A percentile compares a stretch with the other conserved stretches of the same genome.
phyloP scores from a whole-genome alignment of 1,284 basidiomycete species.

The Trametes versicolor region DNA sequence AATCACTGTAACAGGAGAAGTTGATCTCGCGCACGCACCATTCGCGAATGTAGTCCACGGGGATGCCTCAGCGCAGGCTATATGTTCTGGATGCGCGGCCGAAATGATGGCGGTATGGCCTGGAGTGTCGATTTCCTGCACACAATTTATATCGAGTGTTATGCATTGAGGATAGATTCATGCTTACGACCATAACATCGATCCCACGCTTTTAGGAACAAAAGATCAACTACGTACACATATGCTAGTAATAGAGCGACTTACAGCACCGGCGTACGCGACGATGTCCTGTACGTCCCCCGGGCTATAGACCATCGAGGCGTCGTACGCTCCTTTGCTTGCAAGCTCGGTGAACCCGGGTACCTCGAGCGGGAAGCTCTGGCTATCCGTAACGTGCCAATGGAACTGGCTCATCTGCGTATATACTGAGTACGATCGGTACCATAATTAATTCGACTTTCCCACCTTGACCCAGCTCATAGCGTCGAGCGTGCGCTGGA shows the following conservation, averaged over 20 bases:
- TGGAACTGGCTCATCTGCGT: conserved; percentile 72
- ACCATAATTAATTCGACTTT: background rate
- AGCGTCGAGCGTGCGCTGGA: conserved; percentile 80
- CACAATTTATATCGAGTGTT: background rate
- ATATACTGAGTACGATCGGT: conserved; percentile 30
- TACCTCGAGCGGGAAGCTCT: conserved; percentile 79
- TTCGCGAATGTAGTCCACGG: conserved; percentile 74
- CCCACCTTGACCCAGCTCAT: conserved; percentile 88
- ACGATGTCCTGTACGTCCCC: conserved; percentile 71
- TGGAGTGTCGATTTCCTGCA: conserved; percentile 71
- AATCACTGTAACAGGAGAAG: background rate
- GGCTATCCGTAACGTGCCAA: conserved; percentile 81
- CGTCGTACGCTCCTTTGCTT: conserved; percentile 72
- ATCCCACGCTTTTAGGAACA: conserved; percentile 68
- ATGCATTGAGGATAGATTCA: too few species aligned
- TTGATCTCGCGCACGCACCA: conserved; percentile 45
- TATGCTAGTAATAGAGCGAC: conserved; percentile 36
- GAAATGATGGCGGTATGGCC: conserved; percentile 81
- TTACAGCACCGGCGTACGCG: conserved; percentile 73
- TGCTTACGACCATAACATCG: conserved; percentile 67
- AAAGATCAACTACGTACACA: background rate
- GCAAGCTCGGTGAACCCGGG: conserved; percentile 70
- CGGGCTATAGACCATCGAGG: conserved; percentile 63
- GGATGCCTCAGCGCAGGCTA: conserved; percentile 72
- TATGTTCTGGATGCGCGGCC: conserved; percentile 70